Evolutionary conservation across 805 yeast species (phyloP), one percentile per base, ranked within the genome.

Genomic region (Blastobotrys americana): DNA sequence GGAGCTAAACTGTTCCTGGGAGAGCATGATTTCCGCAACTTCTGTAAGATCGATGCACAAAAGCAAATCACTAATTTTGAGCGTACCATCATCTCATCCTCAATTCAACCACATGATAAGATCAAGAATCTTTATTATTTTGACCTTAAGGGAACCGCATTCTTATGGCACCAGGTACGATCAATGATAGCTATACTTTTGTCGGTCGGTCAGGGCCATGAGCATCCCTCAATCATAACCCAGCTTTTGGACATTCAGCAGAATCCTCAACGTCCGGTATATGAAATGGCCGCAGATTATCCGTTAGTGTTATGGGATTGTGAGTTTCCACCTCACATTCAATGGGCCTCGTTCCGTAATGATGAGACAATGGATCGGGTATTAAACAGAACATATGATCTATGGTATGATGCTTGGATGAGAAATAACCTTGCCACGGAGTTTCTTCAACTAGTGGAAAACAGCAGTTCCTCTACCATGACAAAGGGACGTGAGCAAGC

Each of bases 91-190:
- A 56, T 73, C 34, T 63, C 69, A 41, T 70, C 87, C 0, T 60
- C 69, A 5, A 80, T 85, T 9, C 55, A 55, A 20, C 41, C 34
- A 23, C 37, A 34, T 25, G 53, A 52, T 17, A 6, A 43, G 13
- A 40, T 10, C 17, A 53, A 69, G 25, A 77, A 74, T 3, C 70
- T 76, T 44, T 84, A 71, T 56, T 81, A 80, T 45, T 78, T 90
- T 60, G 88, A 87, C 59, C 66, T 93, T 43, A 71, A 75, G 50
- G 98, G 98, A 0, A 70, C 84, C 1, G 98, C 97, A 5, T 93
- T 93, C 55, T 65, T 93, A 45, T 93, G 97, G 97, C 97, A 93
- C 61, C 98, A 93, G 64, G 98, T 93, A 16, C 75, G 98, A 46
- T 88, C 95, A 54, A 93, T 93, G 93, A 77, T 88, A 68, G 96